phyloP scores from a whole-genome alignment of 129 eudicot genomes.

The Flaveria brownii region DNA sequence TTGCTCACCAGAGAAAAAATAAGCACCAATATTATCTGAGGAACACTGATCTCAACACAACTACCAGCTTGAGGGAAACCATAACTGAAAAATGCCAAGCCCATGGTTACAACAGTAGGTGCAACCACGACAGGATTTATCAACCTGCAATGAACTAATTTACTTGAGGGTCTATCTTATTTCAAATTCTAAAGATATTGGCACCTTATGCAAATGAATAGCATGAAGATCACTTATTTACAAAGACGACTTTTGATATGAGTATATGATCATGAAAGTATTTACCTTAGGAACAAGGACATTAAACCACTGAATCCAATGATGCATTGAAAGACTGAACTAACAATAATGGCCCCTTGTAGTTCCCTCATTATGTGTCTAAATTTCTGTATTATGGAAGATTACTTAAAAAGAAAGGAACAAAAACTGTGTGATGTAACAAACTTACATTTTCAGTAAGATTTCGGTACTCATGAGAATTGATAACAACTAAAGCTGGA shows the following conservation, averaged over 20 bases:
- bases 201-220: not conserved
- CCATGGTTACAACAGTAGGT: constrained; percentile 85
- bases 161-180: not conserved
- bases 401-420: constrained; percentile 2
- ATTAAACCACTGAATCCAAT: constrained; percentile 89
- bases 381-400: constrained; percentile 62
- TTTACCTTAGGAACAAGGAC: constrained; percentile 75
- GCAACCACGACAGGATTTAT: constrained; percentile 96
- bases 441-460: constrained; percentile 82
- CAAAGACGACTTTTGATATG: no score
- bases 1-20: constrained; percentile 82
- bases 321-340: constrained; percentile 79
- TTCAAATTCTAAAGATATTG: not conserved
- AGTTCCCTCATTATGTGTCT: constrained; percentile 92
- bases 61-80: constrained; percentile 98
- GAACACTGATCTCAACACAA: constrained; percentile 90
- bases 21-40: constrained; percentile 76
- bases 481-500: constrained; percentile 80
- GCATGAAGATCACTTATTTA: not conserved
- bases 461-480: constrained; percentile 77
- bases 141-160: constrained; percentile 48
- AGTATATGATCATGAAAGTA: not conserved
- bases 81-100: constrained; percentile 87
- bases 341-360: constrained; percentile 89
- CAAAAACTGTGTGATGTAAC: not conserved